A percentile compares a stretch with the other conserved stretches of the same genome.
Evolutionary conservation across 305 asterid species (phyloP).

Genomic region (Nicotiana rustica): DNA sequence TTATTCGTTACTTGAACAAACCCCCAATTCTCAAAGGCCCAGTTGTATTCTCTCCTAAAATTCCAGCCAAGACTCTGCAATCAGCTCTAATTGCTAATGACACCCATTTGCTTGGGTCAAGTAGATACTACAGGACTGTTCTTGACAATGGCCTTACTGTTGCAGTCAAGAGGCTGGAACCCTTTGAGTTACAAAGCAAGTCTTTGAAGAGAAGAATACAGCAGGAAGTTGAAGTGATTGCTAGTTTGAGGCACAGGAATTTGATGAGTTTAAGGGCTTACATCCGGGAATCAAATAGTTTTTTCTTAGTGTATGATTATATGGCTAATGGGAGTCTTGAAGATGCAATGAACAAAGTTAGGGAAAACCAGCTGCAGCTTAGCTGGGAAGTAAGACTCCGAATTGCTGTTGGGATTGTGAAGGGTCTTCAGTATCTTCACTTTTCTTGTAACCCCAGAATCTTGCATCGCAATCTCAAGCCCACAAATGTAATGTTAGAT

Average conservation of each 20-base stretch:
- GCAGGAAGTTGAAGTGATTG: slow-evolving; percentile 70
- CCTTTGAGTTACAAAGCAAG: slow-evolving; percentile 54
- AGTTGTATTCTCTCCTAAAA: slow-evolving; percentile 75
- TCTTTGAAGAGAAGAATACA: slow-evolving; percentile 59
- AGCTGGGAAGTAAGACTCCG: slow-evolving; percentile 81
- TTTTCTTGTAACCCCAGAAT: slow-evolving; percentile 69
- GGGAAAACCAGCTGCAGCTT: slow-evolving; percentile 68
- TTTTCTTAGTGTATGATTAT: slow-evolving; percentile 73
- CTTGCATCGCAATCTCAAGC: slow-evolving; percentile 83
- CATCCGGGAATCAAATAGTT: slow-evolving; percentile 60
- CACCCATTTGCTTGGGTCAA: slow-evolving; percentile 69
- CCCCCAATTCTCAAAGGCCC: slow-evolving; percentile 78
- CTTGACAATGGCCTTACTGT: slow-evolving; percentile 84
- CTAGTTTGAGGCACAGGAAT: slow-evolving; percentile 76
- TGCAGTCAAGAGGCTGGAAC: slow-evolving; percentile 81
- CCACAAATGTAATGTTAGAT: slow-evolving; percentile 82
- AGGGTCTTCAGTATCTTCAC: slow-evolving; percentile 85
- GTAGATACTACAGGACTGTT: slow-evolving; percentile 69
- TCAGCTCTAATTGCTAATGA: slow-evolving; percentile 67
- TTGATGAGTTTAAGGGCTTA: slow-evolving; percentile 93
- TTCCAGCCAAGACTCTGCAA: slow-evolving; percentile 64
- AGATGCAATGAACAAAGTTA: slow-evolving; percentile 70
- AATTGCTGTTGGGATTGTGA: slow-evolving; percentile 83
- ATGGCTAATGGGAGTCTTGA: slow-evolving; percentile 77
- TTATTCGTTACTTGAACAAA: slow-evolving; percentile 68